phyloP scores from a whole-genome alignment of 2,329 filamentous ascomycete genomes.

The Chrysoporthe austroafricana region DNA sequence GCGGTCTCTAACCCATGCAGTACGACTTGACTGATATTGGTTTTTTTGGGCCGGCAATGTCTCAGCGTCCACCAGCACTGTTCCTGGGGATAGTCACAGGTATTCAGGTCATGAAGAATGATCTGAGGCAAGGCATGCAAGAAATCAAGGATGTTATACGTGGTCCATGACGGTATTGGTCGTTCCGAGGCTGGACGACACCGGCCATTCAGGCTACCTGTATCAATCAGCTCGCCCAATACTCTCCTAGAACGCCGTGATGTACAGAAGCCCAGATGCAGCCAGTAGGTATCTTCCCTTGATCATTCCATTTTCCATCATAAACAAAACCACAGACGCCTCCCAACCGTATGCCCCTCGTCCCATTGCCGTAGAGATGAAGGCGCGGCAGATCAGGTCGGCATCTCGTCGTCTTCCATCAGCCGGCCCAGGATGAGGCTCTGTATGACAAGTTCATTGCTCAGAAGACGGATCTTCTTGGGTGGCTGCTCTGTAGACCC shows the following conservation, averaged over 20 bases:
- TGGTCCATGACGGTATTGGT: no score
- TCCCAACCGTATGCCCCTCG: background rate
- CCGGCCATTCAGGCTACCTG: no score
- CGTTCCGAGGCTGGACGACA: no score
- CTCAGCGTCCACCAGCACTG: no score
- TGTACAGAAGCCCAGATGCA: background rate
- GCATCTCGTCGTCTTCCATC: slow-evolving; percentile 63
- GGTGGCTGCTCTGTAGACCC: slow-evolving; percentile 41
- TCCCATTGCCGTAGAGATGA: background rate
- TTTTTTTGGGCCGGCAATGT: no score
- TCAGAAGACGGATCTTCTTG: slow-evolving; percentile 68
- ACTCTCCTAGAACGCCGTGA: background rate
- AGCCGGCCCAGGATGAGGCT: slow-evolving; percentile 86
- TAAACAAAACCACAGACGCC: background rate
- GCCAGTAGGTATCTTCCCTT: background rate
- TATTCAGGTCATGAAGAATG: no score
- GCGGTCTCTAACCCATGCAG: no score
- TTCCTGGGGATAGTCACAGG: no score
- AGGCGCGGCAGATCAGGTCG: background rate
- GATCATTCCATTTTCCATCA: background rate
- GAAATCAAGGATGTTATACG: no score
- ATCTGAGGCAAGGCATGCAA: no score
- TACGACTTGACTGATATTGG: no score
- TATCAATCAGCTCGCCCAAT: background rate
- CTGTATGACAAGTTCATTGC: slow-evolving; percentile 88